Evolutionary conservation across 345 rosid genomes (phyloP), one percentile per base, ranked within the genome.

Genomic region (Citrus mangshanensis): DNA sequence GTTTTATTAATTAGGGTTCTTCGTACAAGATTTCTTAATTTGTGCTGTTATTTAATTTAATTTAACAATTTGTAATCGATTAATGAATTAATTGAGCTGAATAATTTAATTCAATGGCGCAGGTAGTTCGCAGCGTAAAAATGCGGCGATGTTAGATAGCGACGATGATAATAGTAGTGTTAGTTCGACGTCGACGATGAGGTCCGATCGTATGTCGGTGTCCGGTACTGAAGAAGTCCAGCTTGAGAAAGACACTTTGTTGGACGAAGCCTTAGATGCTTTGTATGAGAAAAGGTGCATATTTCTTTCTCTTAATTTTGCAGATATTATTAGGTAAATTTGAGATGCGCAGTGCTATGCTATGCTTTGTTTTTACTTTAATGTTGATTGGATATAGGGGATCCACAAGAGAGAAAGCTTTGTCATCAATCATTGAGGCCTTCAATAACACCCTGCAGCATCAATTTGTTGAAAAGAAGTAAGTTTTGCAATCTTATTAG

Each of bases 241-340:
- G 64, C 25, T 91, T 72, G 88, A 86, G 63, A 91, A 88, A 81
- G 98, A 92, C 85, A 81, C 74, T 80, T 75, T 89, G 77, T 82
- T 96, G 34, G 98, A 92, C 72, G 88, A 90, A 84, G 92, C 98
- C 78, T 85, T 96, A 3, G 99, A 96, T 86, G 94, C 91, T 80
- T 81, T 93, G 59, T 93, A 79, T 54, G 98, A 91, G 86, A 94
- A 91, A 81, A 89, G 98, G 99, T 90, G 10, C 51, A 10, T 3
- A 13, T 46, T 21, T 54, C 70, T 27, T 37, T 40, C n/a, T 24
- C 38, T 25, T 21, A 30, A 9, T 74, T 46, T 54, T 54, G 0
- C 22, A 4, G 22, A 49, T 28, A 9, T 3, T 46, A 13, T 46
- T 46, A 3, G 51, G 51, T 46, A 12, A 12, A 46, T 13, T 12